Conservation (phyloP, 768 basidiomycete species). For the Solioccasus polychromus region DNA sequence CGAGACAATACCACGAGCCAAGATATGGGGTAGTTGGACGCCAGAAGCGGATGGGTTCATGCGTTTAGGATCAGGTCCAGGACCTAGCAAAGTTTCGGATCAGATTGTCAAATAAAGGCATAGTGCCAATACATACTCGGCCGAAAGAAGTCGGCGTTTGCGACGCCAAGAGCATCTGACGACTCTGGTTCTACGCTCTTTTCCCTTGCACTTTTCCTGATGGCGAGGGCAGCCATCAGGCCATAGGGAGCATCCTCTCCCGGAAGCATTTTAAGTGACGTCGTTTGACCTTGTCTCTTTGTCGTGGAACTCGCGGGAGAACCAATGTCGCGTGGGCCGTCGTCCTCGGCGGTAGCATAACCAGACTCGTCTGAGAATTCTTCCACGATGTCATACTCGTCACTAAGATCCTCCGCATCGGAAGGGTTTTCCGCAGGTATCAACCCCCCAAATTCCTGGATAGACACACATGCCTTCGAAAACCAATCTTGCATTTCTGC, state of each 20-base stretch:
- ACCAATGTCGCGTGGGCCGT: constrained; percentile 16
- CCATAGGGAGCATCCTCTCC: constrained; percentile 67
- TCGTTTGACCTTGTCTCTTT: constrained; percentile 43
- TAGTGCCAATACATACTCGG: constrained; percentile 43
- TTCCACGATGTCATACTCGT: constrained; percentile 35
- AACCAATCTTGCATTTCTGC: constrained; percentile 77
- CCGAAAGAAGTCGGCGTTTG: constrained; percentile 65
- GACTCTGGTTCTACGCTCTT: constrained; percentile 43
- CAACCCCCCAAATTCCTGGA: constrained; percentile 65
- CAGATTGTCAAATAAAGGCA: not conserved
- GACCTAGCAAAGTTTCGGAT: constrained; percentile 30
- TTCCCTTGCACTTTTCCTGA: constrained; percentile 43
- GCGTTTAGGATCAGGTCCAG: constrained; percentile 40
- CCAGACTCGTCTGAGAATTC: constrained; percentile 36
- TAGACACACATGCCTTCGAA: constrained; percentile 63
- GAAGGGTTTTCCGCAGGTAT: constrained; percentile 59
- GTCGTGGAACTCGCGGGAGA: constrained; percentile 32
- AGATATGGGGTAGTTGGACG: constrained; percentile 60
- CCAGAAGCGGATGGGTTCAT: constrained; percentile 38
- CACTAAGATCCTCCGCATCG: constrained; percentile 46
- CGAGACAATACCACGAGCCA: constrained; percentile 60
- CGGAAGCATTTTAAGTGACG: constrained; percentile 53
- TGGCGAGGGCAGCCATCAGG: constrained; percentile 64
- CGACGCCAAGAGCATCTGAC: constrained; percentile 59
- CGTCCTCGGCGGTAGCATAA: constrained; percentile 23